Evolutionary conservation across 2,329 filamentous ascomycete genomes (phyloP), one percentile per base, ranked within the genome.

Genomic region (Colletotrichum eleusines): DNA sequence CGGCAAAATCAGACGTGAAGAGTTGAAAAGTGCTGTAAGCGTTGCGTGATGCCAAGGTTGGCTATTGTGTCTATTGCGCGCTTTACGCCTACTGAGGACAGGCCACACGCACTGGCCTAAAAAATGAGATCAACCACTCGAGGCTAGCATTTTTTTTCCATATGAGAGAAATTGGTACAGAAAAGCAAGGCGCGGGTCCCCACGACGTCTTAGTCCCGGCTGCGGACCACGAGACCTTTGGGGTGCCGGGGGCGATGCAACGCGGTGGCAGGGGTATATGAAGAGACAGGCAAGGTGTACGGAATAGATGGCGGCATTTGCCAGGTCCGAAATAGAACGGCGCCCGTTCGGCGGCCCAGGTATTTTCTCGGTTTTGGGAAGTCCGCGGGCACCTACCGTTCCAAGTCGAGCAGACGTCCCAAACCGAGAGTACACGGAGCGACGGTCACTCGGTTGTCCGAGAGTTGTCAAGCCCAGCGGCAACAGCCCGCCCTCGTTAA

Each of bases 251-350:
- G 54, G 35, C 42, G 42, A 6, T 66, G 63, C 48, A 53, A 23
- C 18, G 42, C 65, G 18, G 65, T 20, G 33, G 48, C 63, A 57
- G 38, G 63, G 63, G 63, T 40, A 35, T 40, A 35, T 35, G 7
- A 42, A 33, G 11, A 50, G 20, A 38, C 38, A 26, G 44, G 35
- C 46, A 23, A 23, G 9, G 63, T 33, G 35, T 33, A 33, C 31
- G 31, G n/a, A 33, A 33, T 33, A 33, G 38, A 54, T 50, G 51
- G 68, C 63, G 54, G 33, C 58, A 59, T 68, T 66, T 35, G 14
- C 23, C 33, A 63, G 51, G 57, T 71, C 64, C 23, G 46, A 71
- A 71, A 71, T 63, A 68, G 64, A 68, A 70, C 28, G 50, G 42
- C 63, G n/a, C n/a, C n/a, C n/a, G n/a, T n/a, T n/a, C n/a, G n/a